Percentiles rank a stretch among this genome's conserved stretches.
phyloP scores from a whole-genome alignment of 2,329 filamentous ascomycete genomes.

The Fusarium hainanense region DNA sequence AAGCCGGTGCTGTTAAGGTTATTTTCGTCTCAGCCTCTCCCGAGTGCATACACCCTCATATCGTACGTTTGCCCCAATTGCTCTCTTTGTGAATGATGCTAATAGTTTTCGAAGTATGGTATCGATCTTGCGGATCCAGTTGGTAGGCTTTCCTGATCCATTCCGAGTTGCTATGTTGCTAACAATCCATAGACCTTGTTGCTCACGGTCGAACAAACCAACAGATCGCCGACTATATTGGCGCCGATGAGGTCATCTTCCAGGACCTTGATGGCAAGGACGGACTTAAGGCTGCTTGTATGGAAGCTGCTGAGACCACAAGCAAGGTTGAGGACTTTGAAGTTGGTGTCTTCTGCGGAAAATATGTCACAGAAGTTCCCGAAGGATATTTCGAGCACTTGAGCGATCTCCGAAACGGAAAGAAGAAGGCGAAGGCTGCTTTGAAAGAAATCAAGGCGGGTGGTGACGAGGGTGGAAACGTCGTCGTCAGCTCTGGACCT shows the following conservation, averaged over 20 bases:
- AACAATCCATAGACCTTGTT: conserved; percentile 51
- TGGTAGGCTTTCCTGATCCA: conserved; percentile 37
- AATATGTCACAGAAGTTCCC: conserved; percentile 84
- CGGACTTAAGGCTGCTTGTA: conserved; percentile 81
- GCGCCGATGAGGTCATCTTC: conserved; percentile 66
- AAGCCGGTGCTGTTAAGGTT: conserved; percentile 84
- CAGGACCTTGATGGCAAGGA: conserved; percentile 65
- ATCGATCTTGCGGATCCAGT: conserved; percentile 59
- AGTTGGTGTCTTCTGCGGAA: conserved; percentile 90
- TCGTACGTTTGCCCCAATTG: conserved; percentile 66
- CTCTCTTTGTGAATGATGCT: not conserved
- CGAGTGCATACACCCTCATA: conserved; percentile 85
- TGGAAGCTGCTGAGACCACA: conserved; percentile 72
- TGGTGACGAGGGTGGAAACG: conserved; percentile 20
- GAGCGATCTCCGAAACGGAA: conserved; percentile 76
- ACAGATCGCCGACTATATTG: conserved; percentile 57
- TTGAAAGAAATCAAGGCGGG: conserved; percentile 21
- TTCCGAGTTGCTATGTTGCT: not conserved
- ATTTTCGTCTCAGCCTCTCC: conserved; percentile 87
- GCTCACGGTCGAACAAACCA: conserved; percentile 55
- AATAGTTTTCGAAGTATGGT: conserved; percentile 50
- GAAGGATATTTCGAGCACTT: conserved; percentile 86
- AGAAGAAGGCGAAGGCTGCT: conserved; percentile 43
- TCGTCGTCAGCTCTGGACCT: conserved; percentile 31
- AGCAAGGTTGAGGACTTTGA: conserved; percentile 75